Conservation (phyloP, 2,329 filamentous ascomycete genomes). For the Calonectria honghensis region DNA sequence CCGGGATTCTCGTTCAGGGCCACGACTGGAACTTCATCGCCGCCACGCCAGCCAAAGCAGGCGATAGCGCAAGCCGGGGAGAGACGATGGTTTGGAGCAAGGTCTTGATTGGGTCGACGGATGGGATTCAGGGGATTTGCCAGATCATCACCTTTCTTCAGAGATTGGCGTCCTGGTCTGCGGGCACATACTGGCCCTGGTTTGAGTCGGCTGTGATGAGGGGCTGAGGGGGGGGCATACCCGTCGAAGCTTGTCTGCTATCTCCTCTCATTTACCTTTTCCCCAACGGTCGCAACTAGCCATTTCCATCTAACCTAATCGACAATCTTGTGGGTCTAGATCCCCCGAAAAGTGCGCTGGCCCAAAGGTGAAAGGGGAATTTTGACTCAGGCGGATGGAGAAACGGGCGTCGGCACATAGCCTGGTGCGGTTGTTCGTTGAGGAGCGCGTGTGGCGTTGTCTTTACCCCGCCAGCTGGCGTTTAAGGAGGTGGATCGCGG, state of each 20-base stretch:
- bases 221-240: neutral
- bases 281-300: no score
- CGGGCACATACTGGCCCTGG: neutral
- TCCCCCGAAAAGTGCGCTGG: no score
- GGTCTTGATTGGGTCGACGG: neutral
- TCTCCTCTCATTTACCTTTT: neutral
- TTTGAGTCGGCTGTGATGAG: neutral
- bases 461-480: no score
- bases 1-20: neutral
- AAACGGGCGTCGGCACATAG: no score
- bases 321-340: no score
- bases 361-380: no score
- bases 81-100: neutral
- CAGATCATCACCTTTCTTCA: neutral
- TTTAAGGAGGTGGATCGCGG: no score
- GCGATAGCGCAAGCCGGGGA: neutral
- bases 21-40: neutral
- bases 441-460: no score
- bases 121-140: neutral
- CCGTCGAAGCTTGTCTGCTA: no score
- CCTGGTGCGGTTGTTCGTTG: no score
- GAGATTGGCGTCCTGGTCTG: neutral
- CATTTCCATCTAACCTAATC: no score
- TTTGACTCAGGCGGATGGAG: no score
- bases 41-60: neutral